phyloP scores from a whole-genome alignment of 371 early-diverging fungal species.

The Zychaea mexicana region DNA sequence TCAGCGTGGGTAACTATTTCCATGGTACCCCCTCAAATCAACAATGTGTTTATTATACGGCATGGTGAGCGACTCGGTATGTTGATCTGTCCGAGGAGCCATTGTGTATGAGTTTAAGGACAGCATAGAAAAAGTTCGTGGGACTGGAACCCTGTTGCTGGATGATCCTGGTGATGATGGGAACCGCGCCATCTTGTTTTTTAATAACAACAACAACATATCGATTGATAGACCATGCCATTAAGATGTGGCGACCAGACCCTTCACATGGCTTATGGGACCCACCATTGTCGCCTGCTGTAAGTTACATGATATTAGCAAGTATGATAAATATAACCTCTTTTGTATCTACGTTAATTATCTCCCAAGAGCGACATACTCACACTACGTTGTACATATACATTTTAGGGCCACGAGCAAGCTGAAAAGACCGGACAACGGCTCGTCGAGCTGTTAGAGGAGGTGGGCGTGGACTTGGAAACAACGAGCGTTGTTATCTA shows the following conservation, averaged over 20 bases:
- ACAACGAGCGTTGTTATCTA: constrained; percentile 31
- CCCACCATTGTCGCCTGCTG: constrained; percentile 37
- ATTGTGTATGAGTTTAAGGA: neutral
- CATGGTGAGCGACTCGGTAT: constrained; percentile 34
- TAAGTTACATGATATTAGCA: constrained; percentile 8
- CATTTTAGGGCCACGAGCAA: constrained; percentile 31
- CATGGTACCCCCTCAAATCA: constrained; percentile 9
- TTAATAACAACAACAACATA: neutral
- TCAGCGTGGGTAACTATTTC: neutral
- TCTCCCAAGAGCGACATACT: neutral
- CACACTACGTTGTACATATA: neutral
- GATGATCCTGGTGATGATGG: neutral
- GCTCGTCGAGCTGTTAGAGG: constrained; percentile 21
- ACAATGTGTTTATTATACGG: constrained; percentile 26
- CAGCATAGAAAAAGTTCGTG: neutral
- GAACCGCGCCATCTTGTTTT: neutral
- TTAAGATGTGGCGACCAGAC: constrained; percentile 44
- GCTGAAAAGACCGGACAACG: constrained; percentile 31
- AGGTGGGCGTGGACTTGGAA: constrained; percentile 21
- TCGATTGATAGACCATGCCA: constrained; percentile 45
- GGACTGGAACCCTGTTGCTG: neutral
- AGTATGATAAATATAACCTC: neutral
- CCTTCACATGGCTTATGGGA: constrained; percentile 44
- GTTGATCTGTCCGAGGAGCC: neutral
- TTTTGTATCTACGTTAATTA: too few relatives aligned